phyloP scores from a whole-genome alignment of 495 filamentous ascomycete genomes.

The Hypoxylon subgilvum region DNA sequence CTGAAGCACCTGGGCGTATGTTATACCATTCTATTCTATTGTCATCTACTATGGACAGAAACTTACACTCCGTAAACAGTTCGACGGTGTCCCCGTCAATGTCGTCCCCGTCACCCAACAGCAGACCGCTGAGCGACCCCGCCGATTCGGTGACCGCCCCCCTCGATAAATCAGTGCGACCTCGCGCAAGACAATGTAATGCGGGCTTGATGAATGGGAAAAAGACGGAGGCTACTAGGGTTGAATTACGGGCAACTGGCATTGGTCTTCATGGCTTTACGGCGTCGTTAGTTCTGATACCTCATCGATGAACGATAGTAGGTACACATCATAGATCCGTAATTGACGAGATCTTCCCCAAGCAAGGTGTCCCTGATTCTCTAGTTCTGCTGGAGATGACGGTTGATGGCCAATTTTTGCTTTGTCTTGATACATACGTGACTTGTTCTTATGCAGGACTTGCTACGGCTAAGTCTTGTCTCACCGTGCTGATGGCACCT shows the following conservation, averaged over 20 bases:
- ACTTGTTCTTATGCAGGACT: constrained; percentile 12
- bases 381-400: constrained; percentile 65
- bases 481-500: not conserved
- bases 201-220: constrained; percentile 19
- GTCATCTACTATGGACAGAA: not conserved
- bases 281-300: constrained; percentile 46
- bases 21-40: constrained; percentile 35
- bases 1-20: constrained; percentile 97
- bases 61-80: constrained; percentile 59
- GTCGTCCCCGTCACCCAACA: constrained; percentile 87
- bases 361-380: constrained; percentile 91
- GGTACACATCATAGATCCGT: constrained; percentile 55
- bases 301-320: constrained; percentile 44
- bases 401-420: constrained; percentile 87
- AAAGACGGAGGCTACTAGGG: constrained; percentile 25
- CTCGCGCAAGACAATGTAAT: constrained; percentile 37
- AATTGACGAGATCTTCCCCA: constrained; percentile 66
- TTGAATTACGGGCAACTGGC: constrained; percentile 47
- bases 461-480: constrained; percentile 4
- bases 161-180: constrained; percentile 46
- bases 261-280: constrained; percentile 49
- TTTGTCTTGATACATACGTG: constrained; percentile 26
- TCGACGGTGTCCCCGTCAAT: constrained; percentile 96
- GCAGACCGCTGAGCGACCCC: constrained; percentile 77
- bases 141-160: constrained; percentile 55